These are phyloP conservation scores for Eutrema yunnanense DNA, from an alignment of 345 rosid genomes.

Conservation along the genomic window DNA sequence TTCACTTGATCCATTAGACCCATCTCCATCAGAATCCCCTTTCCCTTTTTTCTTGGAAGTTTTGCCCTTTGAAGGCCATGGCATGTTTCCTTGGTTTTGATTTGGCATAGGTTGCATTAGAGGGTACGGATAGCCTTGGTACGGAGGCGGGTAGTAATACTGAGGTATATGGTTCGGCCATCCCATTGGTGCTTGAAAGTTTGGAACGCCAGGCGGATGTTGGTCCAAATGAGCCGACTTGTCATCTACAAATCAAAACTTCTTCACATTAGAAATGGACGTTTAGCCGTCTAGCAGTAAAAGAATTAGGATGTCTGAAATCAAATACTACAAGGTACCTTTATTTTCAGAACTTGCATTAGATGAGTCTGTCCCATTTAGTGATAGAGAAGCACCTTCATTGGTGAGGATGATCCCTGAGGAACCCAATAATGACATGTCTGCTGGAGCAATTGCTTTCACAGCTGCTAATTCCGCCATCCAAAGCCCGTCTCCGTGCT, in stretches of 20 bases:
- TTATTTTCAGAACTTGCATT: constrained; percentile 38
- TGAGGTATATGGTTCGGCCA: constrained; percentile 76
- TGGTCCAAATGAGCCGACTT: constrained; percentile 32
- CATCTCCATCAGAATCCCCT: constrained; percentile 43
- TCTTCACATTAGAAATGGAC: background rate
- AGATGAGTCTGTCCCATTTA: constrained; percentile 38
- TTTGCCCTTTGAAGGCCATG: constrained; percentile 46
- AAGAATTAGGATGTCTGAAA: background rate
- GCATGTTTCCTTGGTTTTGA: constrained; percentile 45
- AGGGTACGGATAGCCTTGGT: constrained; percentile 70
- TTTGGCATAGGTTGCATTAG: constrained; percentile 46
- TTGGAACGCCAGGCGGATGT: constrained; percentile 28
- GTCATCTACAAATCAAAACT: constrained; percentile 39
- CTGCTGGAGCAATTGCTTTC: constrained; percentile 51
- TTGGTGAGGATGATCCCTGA: constrained; percentile 62
- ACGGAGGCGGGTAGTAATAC: constrained; percentile 60
- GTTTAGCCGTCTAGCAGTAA: background rate
- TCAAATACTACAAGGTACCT: background rate
- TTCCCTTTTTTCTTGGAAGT: constrained; percentile 34
- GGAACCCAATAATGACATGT: constrained; percentile 46
- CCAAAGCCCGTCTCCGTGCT: constrained; percentile 70
- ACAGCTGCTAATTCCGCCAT: constrained; percentile 85
- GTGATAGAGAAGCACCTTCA: constrained; percentile 36
- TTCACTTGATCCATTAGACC: constrained; percentile 26
- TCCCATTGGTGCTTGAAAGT: constrained; percentile 47